Percentiles rank a stretch among this genome's conserved stretches.
phyloP scores from a whole-genome alignment of 805 yeast genomes.

The Groenewaldozyma tartarivorans region DNA sequence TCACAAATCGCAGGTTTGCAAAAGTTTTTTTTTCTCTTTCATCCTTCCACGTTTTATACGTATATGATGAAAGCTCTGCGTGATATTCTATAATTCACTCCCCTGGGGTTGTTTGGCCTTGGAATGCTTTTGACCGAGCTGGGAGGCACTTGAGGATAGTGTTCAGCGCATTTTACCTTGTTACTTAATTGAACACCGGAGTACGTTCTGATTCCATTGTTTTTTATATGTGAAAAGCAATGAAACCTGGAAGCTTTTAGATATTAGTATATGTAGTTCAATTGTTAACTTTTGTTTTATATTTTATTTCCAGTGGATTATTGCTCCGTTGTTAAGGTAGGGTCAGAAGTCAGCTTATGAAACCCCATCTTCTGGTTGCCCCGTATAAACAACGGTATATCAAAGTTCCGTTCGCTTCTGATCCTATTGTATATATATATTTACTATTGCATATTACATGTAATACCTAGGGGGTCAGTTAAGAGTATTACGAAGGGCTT shows the following conservation, averaged over 20 bases:
- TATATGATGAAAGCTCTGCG: conserved; percentile 25
- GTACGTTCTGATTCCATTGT: conserved; percentile 18
- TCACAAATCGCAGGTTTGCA: no score
- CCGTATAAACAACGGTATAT: conserved; percentile 3
- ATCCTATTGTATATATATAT: neutral
- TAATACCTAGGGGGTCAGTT: neutral
- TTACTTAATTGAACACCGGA: conserved; percentile 20
- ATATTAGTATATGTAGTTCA: conserved; percentile 2
- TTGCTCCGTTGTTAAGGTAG: neutral
- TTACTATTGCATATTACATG: neutral
- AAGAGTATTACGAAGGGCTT: neutral
- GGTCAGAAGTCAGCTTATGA: neutral
- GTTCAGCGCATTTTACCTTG: conserved; percentile 25
- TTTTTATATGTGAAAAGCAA: neutral
- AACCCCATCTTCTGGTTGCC: neutral
- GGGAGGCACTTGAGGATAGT: conserved; percentile 23
- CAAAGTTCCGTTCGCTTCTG: neutral
- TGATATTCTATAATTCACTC: conserved; percentile 16
- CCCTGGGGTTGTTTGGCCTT: conserved; percentile 11
- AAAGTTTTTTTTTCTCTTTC: conserved; percentile 10
- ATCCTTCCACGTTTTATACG: conserved; percentile 27
- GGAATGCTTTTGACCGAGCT: conserved; percentile 23
- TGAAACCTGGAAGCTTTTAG: neutral
- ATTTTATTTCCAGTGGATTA: neutral
- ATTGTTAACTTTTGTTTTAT: no score